Evolutionary conservation across 192 early-diverging fungal species (phyloP).

Genomic region (Coemansia sp.): DNA sequence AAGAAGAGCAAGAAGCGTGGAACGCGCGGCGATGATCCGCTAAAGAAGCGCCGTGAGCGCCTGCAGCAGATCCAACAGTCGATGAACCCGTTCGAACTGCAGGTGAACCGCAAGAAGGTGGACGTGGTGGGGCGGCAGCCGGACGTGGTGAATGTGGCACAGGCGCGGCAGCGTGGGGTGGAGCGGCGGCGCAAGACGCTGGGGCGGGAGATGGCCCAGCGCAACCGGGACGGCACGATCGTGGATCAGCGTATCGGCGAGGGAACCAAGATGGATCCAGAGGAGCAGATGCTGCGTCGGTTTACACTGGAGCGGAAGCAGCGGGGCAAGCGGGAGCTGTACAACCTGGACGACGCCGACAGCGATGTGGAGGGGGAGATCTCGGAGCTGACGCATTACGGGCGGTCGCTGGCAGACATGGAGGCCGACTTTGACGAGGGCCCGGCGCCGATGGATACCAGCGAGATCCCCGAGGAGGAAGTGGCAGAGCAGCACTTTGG

Average conservation of each 20-base stretch:
- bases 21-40: slow-evolving; percentile 52
- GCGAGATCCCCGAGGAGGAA: slow-evolving; percentile 18
- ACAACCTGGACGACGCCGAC: slow-evolving; percentile 80
- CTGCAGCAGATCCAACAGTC: slow-evolving; percentile 36
- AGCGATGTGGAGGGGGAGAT: slow-evolving; percentile 51
- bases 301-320: slow-evolving; percentile 83
- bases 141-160: slow-evolving; percentile 68
- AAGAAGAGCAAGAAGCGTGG: slow-evolving; percentile 62
- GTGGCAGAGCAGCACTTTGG: slow-evolving; percentile 43
- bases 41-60: slow-evolving; percentile 35
- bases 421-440: slow-evolving; percentile 79
- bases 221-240: slow-evolving; percentile 65
- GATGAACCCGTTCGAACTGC: slow-evolving; percentile 89
- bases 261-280: slow-evolving; percentile 76
- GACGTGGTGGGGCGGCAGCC: slow-evolving; percentile 81
- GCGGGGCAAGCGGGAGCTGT: slow-evolving; percentile 44
- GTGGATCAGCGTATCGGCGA: slow-evolving; percentile 96
- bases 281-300: slow-evolving; percentile 94
- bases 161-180: slow-evolving; percentile 74
- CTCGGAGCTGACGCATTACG: slow-evolving; percentile 84
- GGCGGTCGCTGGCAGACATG: slow-evolving; percentile 78
- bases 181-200: slow-evolving; percentile 87
- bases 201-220: slow-evolving; percentile 65
- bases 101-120: slow-evolving; percentile 74
- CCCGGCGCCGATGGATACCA: slow-evolving; percentile 34